Conservation (phyloP, 2,329 filamentous ascomycete genomes). For the Botrytis medusae region DNA sequence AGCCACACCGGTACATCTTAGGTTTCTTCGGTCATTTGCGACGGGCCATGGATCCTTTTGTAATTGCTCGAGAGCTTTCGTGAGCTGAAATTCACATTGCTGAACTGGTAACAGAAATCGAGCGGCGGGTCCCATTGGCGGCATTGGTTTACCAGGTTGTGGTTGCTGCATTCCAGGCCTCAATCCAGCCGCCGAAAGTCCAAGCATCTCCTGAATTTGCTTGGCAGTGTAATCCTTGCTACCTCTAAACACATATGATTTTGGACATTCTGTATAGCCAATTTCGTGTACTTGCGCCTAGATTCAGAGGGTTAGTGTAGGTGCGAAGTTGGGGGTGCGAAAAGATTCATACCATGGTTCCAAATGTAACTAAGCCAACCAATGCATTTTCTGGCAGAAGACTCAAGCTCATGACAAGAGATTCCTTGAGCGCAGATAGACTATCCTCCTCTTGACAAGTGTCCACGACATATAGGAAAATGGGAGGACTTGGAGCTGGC, state of each 20-base stretch:
- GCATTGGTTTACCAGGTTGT: conserved; percentile 70
- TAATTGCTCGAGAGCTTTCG: conserved; percentile 89
- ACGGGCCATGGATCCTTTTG: conserved; percentile 98
- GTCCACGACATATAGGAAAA: conserved; percentile 85
- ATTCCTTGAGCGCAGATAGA: conserved; percentile 79
- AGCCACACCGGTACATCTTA: conserved; percentile 95
- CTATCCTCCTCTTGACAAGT: conserved; percentile 88
- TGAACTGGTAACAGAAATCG: conserved; percentile 92
- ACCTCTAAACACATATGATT: conserved; percentile 96
- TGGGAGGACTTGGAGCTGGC: conserved; percentile 80
- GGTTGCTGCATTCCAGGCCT: conserved; percentile 69
- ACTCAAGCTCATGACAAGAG: conserved; percentile 81
- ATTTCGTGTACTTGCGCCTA: conserved; percentile 96
- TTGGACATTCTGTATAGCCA: conserved; percentile 95
- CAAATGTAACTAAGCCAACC: conserved; percentile 82
- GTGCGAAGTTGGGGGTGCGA: background rate
- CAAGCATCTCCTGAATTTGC: conserved; percentile 99
- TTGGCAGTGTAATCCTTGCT: conserved; percentile 98
- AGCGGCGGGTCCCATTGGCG: conserved; percentile 76
- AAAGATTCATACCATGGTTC: conserved; percentile 76
- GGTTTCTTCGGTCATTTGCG: conserved; percentile 82
- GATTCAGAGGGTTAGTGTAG: conserved; percentile 6
- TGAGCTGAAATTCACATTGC: conserved; percentile 95
- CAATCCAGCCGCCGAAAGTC: conserved; percentile 68
- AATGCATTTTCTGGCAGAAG: conserved; percentile 78